Percentiles rank a stretch among this genome's conserved stretches.
Evolutionary conservation across 78 protist genomes (phyloP).

Genomic region (Dictyostelium intermedium): DNA sequence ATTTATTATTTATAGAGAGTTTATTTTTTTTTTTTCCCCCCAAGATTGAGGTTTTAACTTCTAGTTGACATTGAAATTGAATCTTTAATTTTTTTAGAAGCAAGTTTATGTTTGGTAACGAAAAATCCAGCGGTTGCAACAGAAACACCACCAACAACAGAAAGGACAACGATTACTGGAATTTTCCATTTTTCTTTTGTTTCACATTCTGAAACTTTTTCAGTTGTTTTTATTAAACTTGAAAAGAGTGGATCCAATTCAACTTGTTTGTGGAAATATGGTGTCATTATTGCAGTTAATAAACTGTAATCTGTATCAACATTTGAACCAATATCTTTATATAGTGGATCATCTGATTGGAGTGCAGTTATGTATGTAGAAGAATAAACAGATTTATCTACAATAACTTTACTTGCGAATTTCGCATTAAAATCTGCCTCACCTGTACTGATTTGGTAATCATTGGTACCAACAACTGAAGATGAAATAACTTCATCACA

Average conservation of each 20-base stretch:
- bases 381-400: neutral
- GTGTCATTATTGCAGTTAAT: neutral
- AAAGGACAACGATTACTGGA: conserved; percentile 14
- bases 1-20: neutral
- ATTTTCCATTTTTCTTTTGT: conserved; percentile 38
- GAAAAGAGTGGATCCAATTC: neutral
- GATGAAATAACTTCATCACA: conserved; percentile 3
- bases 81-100: neutral
- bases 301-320: neutral
- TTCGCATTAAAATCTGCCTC: neutral
- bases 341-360: conserved; percentile 8
- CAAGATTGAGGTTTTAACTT: neutral
- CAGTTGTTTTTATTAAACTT: neutral
- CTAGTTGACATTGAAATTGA: conserved; percentile 9
- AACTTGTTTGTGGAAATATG: neutral
- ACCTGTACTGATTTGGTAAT: conserved; percentile 36
- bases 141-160: conserved; percentile 22
- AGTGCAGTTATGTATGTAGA: neutral
- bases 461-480: neutral
- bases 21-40: neutral
- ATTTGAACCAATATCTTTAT: neutral
- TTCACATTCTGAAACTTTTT: neutral
- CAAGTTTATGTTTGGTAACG: neutral
- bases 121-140: neutral
- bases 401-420: conserved; percentile 23